Conservation (phyloP, 805 yeast genomes). For the Kodamaea jinghongensis region DNA sequence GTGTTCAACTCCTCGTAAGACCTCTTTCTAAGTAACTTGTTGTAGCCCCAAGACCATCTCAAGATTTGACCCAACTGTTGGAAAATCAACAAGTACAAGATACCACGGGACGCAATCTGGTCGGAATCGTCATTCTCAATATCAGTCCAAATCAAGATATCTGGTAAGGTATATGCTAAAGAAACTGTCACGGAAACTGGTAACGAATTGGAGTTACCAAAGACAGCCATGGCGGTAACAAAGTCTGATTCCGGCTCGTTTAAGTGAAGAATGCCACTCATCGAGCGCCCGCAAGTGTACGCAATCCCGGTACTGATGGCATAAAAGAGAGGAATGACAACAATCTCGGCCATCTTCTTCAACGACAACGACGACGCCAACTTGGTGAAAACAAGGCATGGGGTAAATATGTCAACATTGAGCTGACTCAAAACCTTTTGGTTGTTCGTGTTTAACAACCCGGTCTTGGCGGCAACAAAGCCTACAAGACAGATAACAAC, state of each 20-base stretch:
- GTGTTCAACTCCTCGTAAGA: constrained; percentile 34
- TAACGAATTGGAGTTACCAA: constrained; percentile 91
- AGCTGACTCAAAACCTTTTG: constrained; percentile 74
- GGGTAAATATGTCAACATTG: constrained; percentile 91
- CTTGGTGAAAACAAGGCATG: constrained; percentile 89
- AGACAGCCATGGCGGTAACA: constrained; percentile 95
- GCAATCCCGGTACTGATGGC: constrained; percentile 82
- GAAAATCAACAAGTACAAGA: constrained; percentile 67
- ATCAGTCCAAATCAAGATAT: constrained; percentile 66
- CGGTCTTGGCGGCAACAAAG: constrained; percentile 73
- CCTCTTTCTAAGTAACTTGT: constrained; percentile 58
- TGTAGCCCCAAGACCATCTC: constrained; percentile 88
- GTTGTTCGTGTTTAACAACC: constrained; percentile 65
- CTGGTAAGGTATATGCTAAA: constrained; percentile 71
- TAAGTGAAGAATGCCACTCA: constrained; percentile 52
- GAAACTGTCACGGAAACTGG: constrained; percentile 90
- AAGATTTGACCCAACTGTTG: constrained; percentile 82
- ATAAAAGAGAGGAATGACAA: constrained; percentile 80
- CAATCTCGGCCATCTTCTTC: constrained; percentile 73
- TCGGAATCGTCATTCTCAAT: constrained; percentile 63
- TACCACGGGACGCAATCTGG: constrained; percentile 75
- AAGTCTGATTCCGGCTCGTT: constrained; percentile 80
- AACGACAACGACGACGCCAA: constrained; percentile 65
- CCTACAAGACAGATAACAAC: constrained; percentile 86
- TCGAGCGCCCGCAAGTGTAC: constrained; percentile 54